Evolutionary conservation across 1,139 yeast species (phyloP).

Genomic region (Saccharomyces hybrid): DNA sequence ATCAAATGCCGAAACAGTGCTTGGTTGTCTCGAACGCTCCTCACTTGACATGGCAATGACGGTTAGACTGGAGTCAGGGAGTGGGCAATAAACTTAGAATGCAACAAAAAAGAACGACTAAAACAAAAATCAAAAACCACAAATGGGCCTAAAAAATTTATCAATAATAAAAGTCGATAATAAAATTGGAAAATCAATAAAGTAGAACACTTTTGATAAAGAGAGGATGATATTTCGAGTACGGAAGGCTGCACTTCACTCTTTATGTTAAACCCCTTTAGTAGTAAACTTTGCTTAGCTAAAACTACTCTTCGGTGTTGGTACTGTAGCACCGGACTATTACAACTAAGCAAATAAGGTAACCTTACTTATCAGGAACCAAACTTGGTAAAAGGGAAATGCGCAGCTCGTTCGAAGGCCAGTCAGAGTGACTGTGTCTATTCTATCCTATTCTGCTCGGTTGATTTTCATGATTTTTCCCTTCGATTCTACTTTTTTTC

Average conservation of each 20-base stretch:
- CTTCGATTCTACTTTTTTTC: background rate
- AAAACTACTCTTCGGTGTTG: background rate
- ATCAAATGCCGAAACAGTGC: slow-evolving; percentile 42
- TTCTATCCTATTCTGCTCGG: background rate
- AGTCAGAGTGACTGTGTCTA: background rate
- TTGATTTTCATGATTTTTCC: background rate
- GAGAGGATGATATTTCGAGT: background rate
- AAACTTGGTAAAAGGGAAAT: background rate
- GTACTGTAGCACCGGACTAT: background rate
- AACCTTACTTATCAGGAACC: background rate
- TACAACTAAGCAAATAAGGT: background rate
- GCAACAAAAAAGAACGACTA: background rate
- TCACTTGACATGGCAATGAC: background rate
- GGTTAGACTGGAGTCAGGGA: background rate
- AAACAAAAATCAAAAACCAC: background rate
- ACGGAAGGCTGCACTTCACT: background rate
- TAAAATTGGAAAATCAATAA: background rate
- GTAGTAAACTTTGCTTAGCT: background rate
- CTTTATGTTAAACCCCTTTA: background rate
- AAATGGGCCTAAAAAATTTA: background rate
- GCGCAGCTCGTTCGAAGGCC: background rate
- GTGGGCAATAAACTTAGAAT: background rate
- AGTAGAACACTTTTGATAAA: background rate
- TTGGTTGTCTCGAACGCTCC: background rate
- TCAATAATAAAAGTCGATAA: background rate